Percentiles rank a stretch among this genome's conserved stretches.
Evolutionary conservation across 2,329 filamentous ascomycete species (phyloP).

Genomic region (Cercospora sojina): DNA sequence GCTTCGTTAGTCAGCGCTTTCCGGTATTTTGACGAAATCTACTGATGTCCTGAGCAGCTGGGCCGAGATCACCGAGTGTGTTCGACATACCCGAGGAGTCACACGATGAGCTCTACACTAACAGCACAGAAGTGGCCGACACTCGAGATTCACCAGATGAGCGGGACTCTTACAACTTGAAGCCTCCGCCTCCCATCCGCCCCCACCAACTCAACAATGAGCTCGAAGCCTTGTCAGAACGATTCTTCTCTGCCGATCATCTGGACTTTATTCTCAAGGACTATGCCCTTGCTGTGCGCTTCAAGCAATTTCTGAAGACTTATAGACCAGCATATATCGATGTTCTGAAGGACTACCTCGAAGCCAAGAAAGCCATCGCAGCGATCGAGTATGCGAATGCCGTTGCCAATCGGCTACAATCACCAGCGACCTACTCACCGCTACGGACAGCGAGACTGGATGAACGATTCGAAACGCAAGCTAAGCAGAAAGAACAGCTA

Average conservation of each 20-base stretch:
- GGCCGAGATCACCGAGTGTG: conserved; percentile 29
- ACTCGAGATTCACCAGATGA: conserved; percentile 22
- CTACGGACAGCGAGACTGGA: conserved; percentile 40
- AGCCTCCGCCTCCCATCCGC: conserved; percentile 41
- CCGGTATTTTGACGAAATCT: neutral
- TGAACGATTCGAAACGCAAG: conserved; percentile 39
- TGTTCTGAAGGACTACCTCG: conserved; percentile 41
- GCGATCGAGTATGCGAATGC: conserved; percentile 49
- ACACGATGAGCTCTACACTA: conserved; percentile 25
- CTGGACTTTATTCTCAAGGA: conserved; percentile 45
- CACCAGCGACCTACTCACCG: conserved; percentile 28
- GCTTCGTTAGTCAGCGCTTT: neutral
- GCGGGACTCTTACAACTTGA: conserved; percentile 41
- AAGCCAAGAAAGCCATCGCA: conserved; percentile 44
- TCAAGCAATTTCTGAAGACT: conserved; percentile 42
- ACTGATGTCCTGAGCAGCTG: conserved; percentile 24
- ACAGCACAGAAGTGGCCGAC: conserved; percentile 25
- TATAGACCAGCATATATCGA: conserved; percentile 41
- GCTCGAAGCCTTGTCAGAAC: conserved; percentile 40
- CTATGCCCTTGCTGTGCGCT: conserved; percentile 37
- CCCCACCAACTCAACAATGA: conserved; percentile 27
- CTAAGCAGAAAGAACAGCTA: conserved; percentile 36
- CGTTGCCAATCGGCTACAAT: conserved; percentile 39
- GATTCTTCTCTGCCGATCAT: conserved; percentile 46
- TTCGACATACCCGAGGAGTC: conserved; percentile 29